phyloP scores from a whole-genome alignment of 1,139 yeast genomes.

The Spathaspora jeffriesii region DNA sequence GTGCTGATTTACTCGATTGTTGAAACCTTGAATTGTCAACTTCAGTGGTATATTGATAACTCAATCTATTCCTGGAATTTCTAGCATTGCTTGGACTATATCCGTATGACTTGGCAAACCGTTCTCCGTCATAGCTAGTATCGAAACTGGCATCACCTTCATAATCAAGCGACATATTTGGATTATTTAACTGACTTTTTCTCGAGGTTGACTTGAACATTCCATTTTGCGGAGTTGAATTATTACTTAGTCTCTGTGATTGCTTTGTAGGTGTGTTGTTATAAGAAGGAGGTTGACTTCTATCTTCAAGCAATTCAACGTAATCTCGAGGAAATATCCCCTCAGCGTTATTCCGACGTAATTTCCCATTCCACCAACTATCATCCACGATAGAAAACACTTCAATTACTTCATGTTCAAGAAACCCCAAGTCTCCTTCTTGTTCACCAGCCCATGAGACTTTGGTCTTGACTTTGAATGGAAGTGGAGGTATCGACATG shows the following conservation, averaged over 20 bases:
- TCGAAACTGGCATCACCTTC: conserved; percentile 26
- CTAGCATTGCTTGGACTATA: conserved; percentile 16
- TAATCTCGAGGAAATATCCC: conserved; percentile 90
- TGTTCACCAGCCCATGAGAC: conserved; percentile 94
- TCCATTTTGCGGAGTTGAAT: conserved; percentile 17
- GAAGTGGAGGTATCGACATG: conserved; percentile 36
- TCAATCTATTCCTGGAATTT: conserved; percentile 19
- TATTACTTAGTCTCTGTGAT: conserved; percentile 13
- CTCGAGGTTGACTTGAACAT: conserved; percentile 11
- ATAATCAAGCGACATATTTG: conserved; percentile 21
- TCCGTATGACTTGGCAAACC: conserved; percentile 7
- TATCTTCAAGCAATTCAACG: conserved; percentile 54
- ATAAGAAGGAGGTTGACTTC: conserved; percentile 15
- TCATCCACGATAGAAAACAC: conserved; percentile 83
- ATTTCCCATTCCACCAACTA: conserved; percentile 88
- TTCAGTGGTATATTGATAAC: conserved; percentile 14
- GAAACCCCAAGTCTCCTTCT: conserved; percentile 86
- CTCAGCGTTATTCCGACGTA: conserved; percentile 75
- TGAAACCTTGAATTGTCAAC: conserved; percentile 4
- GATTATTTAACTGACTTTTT: conserved; percentile 16
- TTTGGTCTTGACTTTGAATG: conserved; percentile 74
- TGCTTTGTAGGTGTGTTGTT: conserved; percentile 15
- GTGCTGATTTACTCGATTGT: background rate
- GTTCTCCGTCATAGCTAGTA: conserved; percentile 22
- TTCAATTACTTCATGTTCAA: conserved; percentile 90